Percentiles rank a stretch among this genome's conserved stretches.
Conservation (phyloP, 441 rosid genomes). For the Gossypium gossypioides region DNA sequence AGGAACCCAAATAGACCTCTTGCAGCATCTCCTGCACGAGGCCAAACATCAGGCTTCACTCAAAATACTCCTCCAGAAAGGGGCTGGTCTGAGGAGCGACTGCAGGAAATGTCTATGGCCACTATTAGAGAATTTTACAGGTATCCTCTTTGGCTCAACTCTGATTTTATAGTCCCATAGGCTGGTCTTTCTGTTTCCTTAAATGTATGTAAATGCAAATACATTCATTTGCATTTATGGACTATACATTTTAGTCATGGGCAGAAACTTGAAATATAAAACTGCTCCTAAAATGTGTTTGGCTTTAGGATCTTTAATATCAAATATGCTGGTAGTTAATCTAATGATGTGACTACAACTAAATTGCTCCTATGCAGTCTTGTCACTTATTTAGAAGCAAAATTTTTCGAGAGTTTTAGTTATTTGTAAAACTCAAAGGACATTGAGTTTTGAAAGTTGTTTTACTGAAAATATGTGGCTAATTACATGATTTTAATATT, state of each 20-base stretch:
- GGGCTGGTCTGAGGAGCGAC: constrained; percentile 48
- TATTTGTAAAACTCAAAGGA: neutral
- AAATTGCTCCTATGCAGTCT: too few relatives aligned
- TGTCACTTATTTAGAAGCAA: too few relatives aligned
- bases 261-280: neutral
- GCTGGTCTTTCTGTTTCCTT: neutral
- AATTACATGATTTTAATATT: too few relatives aligned
- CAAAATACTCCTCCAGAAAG: constrained; percentile 43
- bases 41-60: constrained; percentile 29
- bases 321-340: too few relatives aligned
- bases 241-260: neutral
- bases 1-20: constrained; percentile 37
- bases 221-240: neutral
- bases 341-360: too few relatives aligned
- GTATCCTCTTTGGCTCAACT: constrained; percentile 29
- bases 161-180: constrained; percentile 9
- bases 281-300: too few relatives aligned
- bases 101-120: constrained; percentile 52
- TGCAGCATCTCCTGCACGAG: constrained; percentile 39
- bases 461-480: too few relatives aligned
- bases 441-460: neutral
- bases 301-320: too few relatives aligned
- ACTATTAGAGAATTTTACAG: constrained; percentile 89
- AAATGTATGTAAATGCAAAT: neutral
- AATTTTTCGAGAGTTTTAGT: too few relatives aligned